phyloP scores from a whole-genome alignment of 345 rosid species.

The Tarenaya hassleriana region DNA sequence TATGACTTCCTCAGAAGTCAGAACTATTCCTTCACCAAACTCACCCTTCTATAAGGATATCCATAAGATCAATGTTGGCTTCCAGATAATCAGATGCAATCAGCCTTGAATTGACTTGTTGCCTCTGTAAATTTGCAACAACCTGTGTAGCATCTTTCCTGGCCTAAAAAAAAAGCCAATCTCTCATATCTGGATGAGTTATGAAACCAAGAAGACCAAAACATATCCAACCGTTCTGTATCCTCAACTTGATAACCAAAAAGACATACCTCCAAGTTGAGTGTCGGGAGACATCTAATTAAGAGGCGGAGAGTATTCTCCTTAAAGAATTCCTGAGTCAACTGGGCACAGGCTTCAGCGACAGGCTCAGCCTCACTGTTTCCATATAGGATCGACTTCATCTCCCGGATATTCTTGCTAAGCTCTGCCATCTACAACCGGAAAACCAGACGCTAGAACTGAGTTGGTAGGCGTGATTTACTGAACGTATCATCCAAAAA shows the following conservation, averaged over 20 bases:
- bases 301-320: conserved; percentile 73
- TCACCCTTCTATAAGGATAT: conserved; percentile 70
- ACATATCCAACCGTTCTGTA: background rate
- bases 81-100: conserved; percentile 94
- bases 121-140: conserved; percentile 95
- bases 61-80: conserved; percentile 79
- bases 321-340: conserved; percentile 91
- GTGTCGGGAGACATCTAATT: conserved; percentile 71
- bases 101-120: conserved; percentile 80
- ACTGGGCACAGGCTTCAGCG: conserved; percentile 78
- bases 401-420: conserved; percentile 65
- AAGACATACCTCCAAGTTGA: conserved; percentile 97
- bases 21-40: too few species aligned
- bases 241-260: background rate
- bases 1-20: too few species aligned
- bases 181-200: too few species aligned
- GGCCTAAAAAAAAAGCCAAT: conserved; percentile 42
- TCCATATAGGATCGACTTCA: conserved; percentile 87
- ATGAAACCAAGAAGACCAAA: too few species aligned
- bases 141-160: conserved; percentile 98
- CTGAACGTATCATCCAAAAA: too few species aligned
- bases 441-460: background rate
- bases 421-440: conserved; percentile 68
- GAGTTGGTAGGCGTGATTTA: background rate
- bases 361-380: conserved; percentile 95